phyloP scores from a whole-genome alignment of 305 asterid species.

The Andrographis paniculata region DNA sequence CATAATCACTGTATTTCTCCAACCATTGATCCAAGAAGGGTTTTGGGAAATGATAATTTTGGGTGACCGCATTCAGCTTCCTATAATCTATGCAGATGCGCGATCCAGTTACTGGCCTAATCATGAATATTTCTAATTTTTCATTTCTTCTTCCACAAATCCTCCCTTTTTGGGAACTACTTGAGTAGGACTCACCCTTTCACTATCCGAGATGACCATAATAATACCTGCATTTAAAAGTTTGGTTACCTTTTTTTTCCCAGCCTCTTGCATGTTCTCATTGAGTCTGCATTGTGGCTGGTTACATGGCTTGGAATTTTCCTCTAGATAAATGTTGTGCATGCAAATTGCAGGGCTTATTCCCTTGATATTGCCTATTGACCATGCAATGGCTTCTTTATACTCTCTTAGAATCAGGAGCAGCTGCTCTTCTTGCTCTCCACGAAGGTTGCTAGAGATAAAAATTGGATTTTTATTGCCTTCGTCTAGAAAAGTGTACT shows the following conservation, averaged over 20 bases:
- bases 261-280: neutral
- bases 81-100: neutral
- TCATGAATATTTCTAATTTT: neutral
- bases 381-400: too few species aligned
- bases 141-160: neutral
- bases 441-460: too few species aligned
- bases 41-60: neutral
- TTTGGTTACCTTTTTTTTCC: neutral
- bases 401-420: too few species aligned
- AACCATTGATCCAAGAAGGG: neutral
- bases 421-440: too few species aligned
- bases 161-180: neutral
- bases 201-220: neutral
- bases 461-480: too few species aligned
- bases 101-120: neutral
- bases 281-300: neutral
- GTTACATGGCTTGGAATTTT: too few species aligned
- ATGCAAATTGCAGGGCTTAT: too few species aligned
- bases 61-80: neutral
- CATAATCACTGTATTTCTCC: too few species aligned
- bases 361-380: too few species aligned
- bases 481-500: too few species aligned
- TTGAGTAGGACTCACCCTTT: neutral
- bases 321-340: too few species aligned
- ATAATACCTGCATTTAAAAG: neutral